Evolutionary conservation across 148 eudicot species (phyloP).

Genomic region (Suaeda aralocaspica): DNA sequence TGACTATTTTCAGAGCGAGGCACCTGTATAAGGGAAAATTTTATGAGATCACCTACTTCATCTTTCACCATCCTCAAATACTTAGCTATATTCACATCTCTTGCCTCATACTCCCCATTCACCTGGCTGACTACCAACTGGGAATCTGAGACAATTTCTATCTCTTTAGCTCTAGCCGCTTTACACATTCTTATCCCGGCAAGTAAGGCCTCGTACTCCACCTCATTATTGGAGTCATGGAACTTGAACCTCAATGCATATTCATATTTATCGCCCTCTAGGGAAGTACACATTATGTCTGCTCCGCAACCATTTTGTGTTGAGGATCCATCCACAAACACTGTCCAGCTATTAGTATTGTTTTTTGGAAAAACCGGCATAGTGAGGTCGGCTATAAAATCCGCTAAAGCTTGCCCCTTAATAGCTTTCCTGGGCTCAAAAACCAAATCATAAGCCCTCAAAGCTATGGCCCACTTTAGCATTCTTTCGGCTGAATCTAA

Average conservation of each 20-base stretch:
- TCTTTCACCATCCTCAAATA: no score
- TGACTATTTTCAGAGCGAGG: no score
- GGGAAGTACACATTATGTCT: neutral
- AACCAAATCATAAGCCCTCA: neutral
- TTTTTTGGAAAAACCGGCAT: neutral
- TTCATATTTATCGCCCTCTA: neutral
- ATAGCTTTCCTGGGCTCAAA: neutral
- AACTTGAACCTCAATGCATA: neutral
- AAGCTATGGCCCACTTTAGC: neutral
- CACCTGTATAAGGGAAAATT: no score
- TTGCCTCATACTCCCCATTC: neutral
- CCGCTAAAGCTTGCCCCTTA: neutral
- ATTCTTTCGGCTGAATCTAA: neutral
- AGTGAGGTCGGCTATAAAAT: neutral
- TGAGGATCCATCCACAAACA: neutral
- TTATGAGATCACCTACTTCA: no score
- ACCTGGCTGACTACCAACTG: neutral
- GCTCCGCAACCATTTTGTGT: neutral
- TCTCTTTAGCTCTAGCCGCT: neutral
- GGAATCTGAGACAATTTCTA: neutral
- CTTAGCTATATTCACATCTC: no score
- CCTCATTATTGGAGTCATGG: neutral
- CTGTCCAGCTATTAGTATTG: neutral
- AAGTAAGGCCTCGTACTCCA: neutral
- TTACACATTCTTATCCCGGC: neutral